A percentile compares a stretch with the other conserved stretches of the same genome.
phyloP scores from a whole-genome alignment of 352 stramenopile species.

The Pythium chondricola region DNA sequence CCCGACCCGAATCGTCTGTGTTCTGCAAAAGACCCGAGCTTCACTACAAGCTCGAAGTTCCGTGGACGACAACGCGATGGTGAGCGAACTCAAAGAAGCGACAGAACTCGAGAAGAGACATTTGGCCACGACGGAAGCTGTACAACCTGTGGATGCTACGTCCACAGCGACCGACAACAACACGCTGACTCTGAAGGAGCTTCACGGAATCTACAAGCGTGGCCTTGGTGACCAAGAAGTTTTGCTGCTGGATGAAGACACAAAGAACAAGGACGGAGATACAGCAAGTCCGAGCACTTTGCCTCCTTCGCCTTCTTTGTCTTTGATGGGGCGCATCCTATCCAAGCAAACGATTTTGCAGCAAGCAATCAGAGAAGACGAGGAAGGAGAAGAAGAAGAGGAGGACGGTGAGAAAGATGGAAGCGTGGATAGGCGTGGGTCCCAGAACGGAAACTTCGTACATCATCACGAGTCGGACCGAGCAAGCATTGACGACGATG shows the following conservation, averaged over 20 bases:
- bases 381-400: conserved; percentile 22
- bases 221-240: conserved; percentile 69
- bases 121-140: neutral
- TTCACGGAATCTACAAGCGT: conserved; percentile 79
- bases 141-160: neutral
- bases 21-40: conserved; percentile 10
- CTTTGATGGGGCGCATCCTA: conserved; percentile 40
- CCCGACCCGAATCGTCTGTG: conserved; percentile 8
- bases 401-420: conserved; percentile 10
- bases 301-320: conserved; percentile 6
- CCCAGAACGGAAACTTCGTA: too few relatives aligned
- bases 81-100: conserved; percentile 6
- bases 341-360: conserved; percentile 26
- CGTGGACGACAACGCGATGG: conserved; percentile 2
- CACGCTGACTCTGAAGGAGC: conserved; percentile 47
- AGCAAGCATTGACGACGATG: conserved; percentile 5
- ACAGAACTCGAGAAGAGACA: conserved; percentile 15
- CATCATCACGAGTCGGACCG: too few relatives aligned
- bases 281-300: neutral
- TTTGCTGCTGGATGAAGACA: conserved; percentile 33
- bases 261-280: neutral
- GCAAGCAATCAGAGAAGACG: conserved; percentile 34
- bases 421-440: neutral
- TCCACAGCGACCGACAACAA: conserved; percentile 10
- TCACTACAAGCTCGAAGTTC: conserved; percentile 1